Evolutionary conservation across 805 yeast species (phyloP), one percentile per base, ranked within the genome.

Genomic region (Candida tibetensis): DNA sequence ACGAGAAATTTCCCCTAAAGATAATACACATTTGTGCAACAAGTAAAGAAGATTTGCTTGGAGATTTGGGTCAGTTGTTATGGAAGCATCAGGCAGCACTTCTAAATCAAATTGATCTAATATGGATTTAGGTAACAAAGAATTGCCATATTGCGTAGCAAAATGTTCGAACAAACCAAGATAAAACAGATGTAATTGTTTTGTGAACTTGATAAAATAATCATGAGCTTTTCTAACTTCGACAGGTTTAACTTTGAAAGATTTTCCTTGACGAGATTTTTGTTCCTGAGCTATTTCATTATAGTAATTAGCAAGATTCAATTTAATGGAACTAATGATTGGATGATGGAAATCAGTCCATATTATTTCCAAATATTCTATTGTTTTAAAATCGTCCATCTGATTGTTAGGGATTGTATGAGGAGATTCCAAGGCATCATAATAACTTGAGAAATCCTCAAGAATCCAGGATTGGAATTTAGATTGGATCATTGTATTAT

Each of bases 341-440:
- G 87, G 87, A 48, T 79, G 78, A 47, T 79, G 83, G 45, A 83
- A 69, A 4, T 77, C 76, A 22, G 66, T 53, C 89, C 89, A 83
- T 15, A 79, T 56, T 4, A 55, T 48, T 36, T 78, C 82, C 14
- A 69, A 46, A 32, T 49, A 55, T 13, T 52, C 51, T 18, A 62
- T 57, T 32, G 71, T 64, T 4, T 41, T 48, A 41, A 82, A 65
- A 5, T 74, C 56, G 17, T 6, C 38, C n/a, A 55, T 33, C 36
- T 58, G 62, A 19, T 36, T 36, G 28, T 34, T 30, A 32, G 10
- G 28, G 48, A 57, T 5, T 57, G 27, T 28, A 13, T 15, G 34
- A 14, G 17, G n/a, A 8, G 25, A n/a, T 17, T 43, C 44, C 12
- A 34, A 15, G 16, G 19, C 17, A 5, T 37, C 26, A 18, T 52